Evolutionary conservation across 805 yeast genomes (phyloP), one percentile per base, ranked within the genome.

Genomic region (Torulaspora gathmanii): DNA sequence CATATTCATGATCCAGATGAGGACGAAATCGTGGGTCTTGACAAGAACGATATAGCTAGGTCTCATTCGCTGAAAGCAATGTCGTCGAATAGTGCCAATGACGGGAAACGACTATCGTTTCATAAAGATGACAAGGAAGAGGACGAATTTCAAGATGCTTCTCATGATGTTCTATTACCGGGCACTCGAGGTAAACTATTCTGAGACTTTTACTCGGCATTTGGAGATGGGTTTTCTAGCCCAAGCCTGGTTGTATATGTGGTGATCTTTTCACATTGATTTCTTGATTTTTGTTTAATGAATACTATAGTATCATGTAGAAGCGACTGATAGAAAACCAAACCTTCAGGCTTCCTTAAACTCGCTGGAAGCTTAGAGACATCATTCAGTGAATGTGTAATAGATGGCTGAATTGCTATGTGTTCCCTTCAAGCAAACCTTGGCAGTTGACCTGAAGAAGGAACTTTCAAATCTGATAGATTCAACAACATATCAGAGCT

Each of bases 351-450:
- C 4, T 30, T 30, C 33, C 12, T 5, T 3, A 15, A 7, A 11
- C 22, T 6, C 7, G 8, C 20, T 27, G 2, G 30, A 27, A 12
- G 6, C 6, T 2, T 11, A 9, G 2, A 27, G 30, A 27, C 6
- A 27, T 2, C 13, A 27, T 31, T n/a, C 6, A 20, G 27, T 15
- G 19, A 15, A 19, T 12, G 23, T 8, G 27, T 19, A 4, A 11
- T 38, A 28, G 20, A 60, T 56, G 64, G 39, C 63, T 11, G 78
- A 78, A 47, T 60, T 80, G 31, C 58, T 80, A 13, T 68, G 67
- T 46, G 64, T 82, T 3, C 84, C 85, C 0, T 67, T 73, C 16
- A 67, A 83, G 38, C 68, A 70, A 43, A 71, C 83, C 0, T 60
- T 65, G 26, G 62, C 64, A 6, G 55, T 74, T 2, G 71, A 71